phyloP scores from a whole-genome alignment of 176 grass and related monocot genomes.

The Triticum aestivum region IWGSC_CS_RefSeq_v2.1 NC_057800.1:620765481-620765980 shows the following conservation, averaged over 20 bases:
- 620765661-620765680: background rate
- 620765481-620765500: background rate
- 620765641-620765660: background rate
- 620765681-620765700: background rate
- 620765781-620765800: background rate
- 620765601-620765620: background rate
- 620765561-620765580: background rate
- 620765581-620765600: conserved; percentile 15
- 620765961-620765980: conserved; percentile 37
- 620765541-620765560: conserved; percentile 5
- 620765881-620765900: conserved; percentile 19
- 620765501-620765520: background rate
- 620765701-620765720: conserved; percentile 21
- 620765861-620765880: conserved; percentile 35
- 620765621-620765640: background rate
- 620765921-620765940: background rate
- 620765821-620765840: conserved; percentile 8
- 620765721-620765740: conserved; percentile 27
- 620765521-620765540: conserved; percentile 1
- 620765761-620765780: background rate
- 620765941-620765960: background rate
- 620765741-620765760: background rate
- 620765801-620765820: background rate
- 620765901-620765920: background rate
- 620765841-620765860: background rate